Evolutionary conservation across 2,329 filamentous ascomycete genomes (phyloP).

Genomic region (Arthrobotrys iridis): DNA sequence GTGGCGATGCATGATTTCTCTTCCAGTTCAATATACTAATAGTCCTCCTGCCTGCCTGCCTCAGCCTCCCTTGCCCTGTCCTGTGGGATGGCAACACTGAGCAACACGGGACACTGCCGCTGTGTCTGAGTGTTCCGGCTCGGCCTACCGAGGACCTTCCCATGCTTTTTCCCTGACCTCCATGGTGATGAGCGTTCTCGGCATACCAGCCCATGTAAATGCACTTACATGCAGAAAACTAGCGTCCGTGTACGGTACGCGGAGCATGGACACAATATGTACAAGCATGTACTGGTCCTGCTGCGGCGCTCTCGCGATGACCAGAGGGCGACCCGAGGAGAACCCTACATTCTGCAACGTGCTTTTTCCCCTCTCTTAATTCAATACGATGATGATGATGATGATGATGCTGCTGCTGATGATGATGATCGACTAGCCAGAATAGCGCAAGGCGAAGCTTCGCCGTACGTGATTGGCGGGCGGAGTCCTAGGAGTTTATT

Average conservation of each 20-base stretch:
- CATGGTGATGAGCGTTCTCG: not conserved
- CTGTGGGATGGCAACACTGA: slow-evolving; percentile 44
- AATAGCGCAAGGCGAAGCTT: slow-evolving; percentile 42
- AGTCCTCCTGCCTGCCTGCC: not conserved
- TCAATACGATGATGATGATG: slow-evolving; percentile 42
- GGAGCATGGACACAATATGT: slow-evolving; percentile 20
- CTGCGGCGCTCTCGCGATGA: slow-evolving; percentile 27
- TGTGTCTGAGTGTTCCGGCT: slow-evolving; percentile 42
- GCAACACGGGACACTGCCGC: slow-evolving; percentile 48
- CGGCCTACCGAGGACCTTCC: slow-evolving; percentile 27
- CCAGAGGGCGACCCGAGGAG: slow-evolving; percentile 7
- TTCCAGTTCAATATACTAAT: not conserved
- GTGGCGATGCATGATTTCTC: slow-evolving; percentile 21
- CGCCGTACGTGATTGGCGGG: slow-evolving; percentile 30
- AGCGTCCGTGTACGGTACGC: slow-evolving; percentile 1
- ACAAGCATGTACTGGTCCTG: slow-evolving; percentile 17
- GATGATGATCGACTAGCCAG: slow-evolving; percentile 43
- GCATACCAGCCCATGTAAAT: slow-evolving; percentile 24
- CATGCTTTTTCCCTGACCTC: not conserved
- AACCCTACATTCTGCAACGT: slow-evolving; percentile 18
- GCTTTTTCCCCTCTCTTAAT: slow-evolving; percentile 28
- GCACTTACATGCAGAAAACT: slow-evolving; percentile 37
- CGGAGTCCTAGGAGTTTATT: slow-evolving; percentile 32
- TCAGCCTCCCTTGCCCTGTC: not conserved
- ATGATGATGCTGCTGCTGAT: no score